These are phyloP conservation scores for Stentor roeselii DNA, from an alignment of 73 alveolate genomes.

Conservation along the genomic window DNA sequence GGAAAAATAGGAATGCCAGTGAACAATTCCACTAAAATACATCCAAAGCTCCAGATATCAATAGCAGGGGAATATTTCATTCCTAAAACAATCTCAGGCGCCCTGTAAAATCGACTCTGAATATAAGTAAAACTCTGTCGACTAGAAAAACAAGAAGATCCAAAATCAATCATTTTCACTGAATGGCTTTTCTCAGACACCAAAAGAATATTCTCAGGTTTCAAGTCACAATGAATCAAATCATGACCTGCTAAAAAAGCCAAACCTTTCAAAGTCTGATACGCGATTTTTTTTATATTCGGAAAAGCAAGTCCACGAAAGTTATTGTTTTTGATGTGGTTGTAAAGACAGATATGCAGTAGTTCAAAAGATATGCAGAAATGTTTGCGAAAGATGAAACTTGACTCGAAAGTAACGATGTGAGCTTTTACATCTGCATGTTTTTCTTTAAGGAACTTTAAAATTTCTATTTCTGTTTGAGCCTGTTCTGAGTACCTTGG, in stretches of 20 bases:
- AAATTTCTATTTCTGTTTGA: conserved; percentile 78
- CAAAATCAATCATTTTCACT: not conserved
- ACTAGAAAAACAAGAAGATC: not conserved
- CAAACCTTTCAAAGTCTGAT: conserved; percentile 39
- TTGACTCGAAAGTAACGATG: conserved; percentile 43
- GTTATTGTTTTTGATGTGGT: conserved; percentile 53
- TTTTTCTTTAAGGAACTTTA: conserved; percentile 50
- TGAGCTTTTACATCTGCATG: conserved; percentile 43
- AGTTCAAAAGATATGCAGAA: conserved; percentile 63
- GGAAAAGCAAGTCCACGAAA: conserved; percentile 63
- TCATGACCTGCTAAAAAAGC: not conserved
- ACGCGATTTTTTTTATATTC: conserved; percentile 58
- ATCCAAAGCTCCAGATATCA: conserved; percentile 62
- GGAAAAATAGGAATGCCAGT: conserved; percentile 37
- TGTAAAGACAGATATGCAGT: conserved; percentile 61
- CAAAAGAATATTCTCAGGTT: not conserved
- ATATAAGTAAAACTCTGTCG: conserved; percentile 27
- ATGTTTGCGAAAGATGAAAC: conserved; percentile 52
- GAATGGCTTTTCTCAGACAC: not conserved
- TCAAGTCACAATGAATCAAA: not conserved
- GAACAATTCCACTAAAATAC: conserved; percentile 51
- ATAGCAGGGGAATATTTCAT: conserved; percentile 6
- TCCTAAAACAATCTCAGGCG: conserved; percentile 55
- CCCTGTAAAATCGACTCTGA: conserved; percentile 56
- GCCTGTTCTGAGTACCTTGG: conserved; percentile 87